Base-by-base conservation (phyloP, 768 basidiomycete genomes). In the Rossbeevera mucosa region DNA sequence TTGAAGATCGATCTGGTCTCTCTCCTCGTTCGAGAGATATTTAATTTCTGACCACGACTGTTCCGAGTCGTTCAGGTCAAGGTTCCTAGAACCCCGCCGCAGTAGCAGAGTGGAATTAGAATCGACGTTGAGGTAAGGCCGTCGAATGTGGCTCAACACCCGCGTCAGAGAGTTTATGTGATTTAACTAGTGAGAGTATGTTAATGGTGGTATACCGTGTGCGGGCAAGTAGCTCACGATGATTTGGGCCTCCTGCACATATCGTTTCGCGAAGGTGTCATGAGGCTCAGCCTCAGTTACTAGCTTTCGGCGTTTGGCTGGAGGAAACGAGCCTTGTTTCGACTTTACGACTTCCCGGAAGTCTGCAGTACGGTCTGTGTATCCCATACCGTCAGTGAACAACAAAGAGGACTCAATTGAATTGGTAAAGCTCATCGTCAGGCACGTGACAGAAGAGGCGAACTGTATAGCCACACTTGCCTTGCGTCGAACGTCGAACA, bases 1-100 rank as follows among this genome's bases (percentile, higher is more conserved):
- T 65, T 95, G 89, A 54, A 94, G 72, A 76, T 99, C 96, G 48
- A 99, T 90, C 72, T 96, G 92, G 71, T 97, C 94, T 55, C 94
- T 78, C 68, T 99, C 94, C 56, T 91, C 83, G 64, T 97, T 94
- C 8, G 83, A 83, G 6, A 99, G 78, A 61, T 85, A 74, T 55
- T 80, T 81, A 47, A 91, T 74, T 48, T 79, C 78, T 16, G 76
- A 68, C 87, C 86, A 90, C 42, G 76, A 72, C 54, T 76, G 72
- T 53, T 75, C 70, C 44, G 78, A 65, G 48, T 72, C 72, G 21
- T 64, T 71, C 12, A 89, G 62, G 71, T 91, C 85, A 50, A 89
- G 70, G 41, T 66, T 78, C 41, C 79, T 77, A 14, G 74, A 64
- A 28, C 59, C 57, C 60, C 81, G 80, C 25, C 82, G 80, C 20